A percentile compares a stretch with the other conserved stretches of the same genome.
These are phyloP conservation scores for Ceratocystis ficicola DNA, from an alignment of 2,329 filamentous ascomycete species.

Conservation along the genomic window DNA sequence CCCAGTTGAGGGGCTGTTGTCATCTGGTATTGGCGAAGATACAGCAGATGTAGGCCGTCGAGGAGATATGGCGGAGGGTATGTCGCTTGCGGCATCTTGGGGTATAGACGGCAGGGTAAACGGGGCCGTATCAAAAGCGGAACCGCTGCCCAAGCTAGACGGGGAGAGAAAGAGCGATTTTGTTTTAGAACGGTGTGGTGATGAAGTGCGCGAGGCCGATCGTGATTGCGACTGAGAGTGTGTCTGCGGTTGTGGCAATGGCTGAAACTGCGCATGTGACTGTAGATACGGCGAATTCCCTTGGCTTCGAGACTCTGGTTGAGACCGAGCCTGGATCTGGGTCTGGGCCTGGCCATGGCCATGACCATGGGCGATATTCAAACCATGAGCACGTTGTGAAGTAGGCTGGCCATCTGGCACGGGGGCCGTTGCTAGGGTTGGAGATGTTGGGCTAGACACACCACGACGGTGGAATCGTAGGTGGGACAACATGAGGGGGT, in stretches of 20 bases:
- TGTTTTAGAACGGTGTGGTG: constrained; percentile 20
- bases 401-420: constrained; percentile 11
- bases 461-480: constrained; percentile 48
- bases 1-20: constrained; percentile 32
- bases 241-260: background rate
- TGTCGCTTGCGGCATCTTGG: constrained; percentile 20
- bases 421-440: constrained; percentile 30
- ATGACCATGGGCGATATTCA: constrained; percentile 29
- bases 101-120: constrained; percentile 24
- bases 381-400: constrained; percentile 9
- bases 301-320: constrained; percentile 1
- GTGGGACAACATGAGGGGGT: constrained; percentile 39
- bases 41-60: constrained; percentile 25
- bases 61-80: constrained; percentile 13
- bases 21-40: constrained; percentile 28
- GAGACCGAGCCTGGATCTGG: background rate
- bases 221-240: background rate
- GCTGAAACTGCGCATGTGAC: constrained; percentile 8
- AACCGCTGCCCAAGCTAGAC: constrained; percentile 24
- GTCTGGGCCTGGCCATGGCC: constrained; percentile 26
- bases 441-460: constrained; percentile 44
- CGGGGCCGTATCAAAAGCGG: constrained; percentile 21
- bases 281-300: constrained; percentile 17
- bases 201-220: constrained; percentile 7
- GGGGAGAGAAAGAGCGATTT: constrained; percentile 20